Evolutionary conservation across 345 rosid species (phyloP).

Genomic region (Aethionema arabicum): DNA sequence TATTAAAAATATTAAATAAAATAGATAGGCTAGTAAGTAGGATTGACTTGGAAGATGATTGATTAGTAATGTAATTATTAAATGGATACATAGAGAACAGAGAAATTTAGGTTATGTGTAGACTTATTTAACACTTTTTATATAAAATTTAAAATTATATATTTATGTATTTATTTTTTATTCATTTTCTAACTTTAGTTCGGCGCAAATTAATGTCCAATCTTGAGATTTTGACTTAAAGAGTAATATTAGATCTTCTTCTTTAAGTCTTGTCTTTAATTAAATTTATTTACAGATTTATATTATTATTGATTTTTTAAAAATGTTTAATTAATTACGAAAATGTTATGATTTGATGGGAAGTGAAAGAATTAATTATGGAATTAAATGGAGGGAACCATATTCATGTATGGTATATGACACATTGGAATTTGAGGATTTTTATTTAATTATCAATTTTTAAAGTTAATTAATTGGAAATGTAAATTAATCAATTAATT

Average conservation of each 20-base stretch:
- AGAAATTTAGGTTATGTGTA: slow-evolving; percentile 23
- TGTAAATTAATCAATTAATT: neutral
- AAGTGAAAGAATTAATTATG: neutral
- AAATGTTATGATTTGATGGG: neutral
- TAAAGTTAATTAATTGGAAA: neutral
- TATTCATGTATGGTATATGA: slow-evolving; percentile 1
- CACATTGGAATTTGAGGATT: slow-evolving; percentile 3
- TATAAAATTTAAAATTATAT: neutral
- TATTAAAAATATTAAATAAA: too few species aligned
- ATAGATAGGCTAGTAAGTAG: neutral
- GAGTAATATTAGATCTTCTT: slow-evolving; percentile 13
- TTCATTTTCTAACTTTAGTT: slow-evolving; percentile 6
- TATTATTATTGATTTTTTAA: too few species aligned
- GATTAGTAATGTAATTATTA: neutral
- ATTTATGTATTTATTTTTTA: too few species aligned
- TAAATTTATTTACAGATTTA: too few species aligned
- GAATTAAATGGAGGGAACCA: slow-evolving; percentile 5
- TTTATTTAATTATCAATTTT: slow-evolving; percentile 2
- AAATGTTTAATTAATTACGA: too few species aligned
- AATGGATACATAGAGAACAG: slow-evolving; percentile 24
- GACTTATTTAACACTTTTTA: slow-evolving; percentile 16
- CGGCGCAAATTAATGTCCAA: slow-evolving; percentile 28
- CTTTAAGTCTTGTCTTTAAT: neutral
- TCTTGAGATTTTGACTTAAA: slow-evolving; percentile 1
- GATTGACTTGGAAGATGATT: slow-evolving; percentile 17